Evolutionary conservation across 164 flowering plant species (phyloP).

Genomic region (Macadamia tetraphylla): DNA sequence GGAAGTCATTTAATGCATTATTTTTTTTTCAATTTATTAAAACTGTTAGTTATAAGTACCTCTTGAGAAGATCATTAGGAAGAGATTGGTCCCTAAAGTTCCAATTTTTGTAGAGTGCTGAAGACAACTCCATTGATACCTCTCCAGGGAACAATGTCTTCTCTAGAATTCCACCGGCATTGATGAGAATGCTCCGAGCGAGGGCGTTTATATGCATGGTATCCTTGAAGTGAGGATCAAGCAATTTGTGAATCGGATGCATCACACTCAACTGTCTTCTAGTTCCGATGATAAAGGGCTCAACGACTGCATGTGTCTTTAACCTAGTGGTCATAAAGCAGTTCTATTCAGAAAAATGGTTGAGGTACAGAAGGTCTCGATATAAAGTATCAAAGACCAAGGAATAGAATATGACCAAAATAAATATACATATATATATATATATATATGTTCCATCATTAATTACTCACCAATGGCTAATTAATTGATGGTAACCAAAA

Average conservation of each 20-base stretch:
- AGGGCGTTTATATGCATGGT: slow-evolving; percentile 74
- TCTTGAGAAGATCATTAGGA: slow-evolving; percentile 61
- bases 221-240: slow-evolving; percentile 66
- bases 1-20: too few relatives aligned
- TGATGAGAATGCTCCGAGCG: slow-evolving; percentile 40
- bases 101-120: slow-evolving; percentile 52
- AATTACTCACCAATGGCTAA: slow-evolving; percentile 49
- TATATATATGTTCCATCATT: too few relatives aligned
- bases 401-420: too few relatives aligned
- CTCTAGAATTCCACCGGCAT: slow-evolving; percentile 56
- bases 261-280: slow-evolving; percentile 64
- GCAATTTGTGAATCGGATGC: slow-evolving; percentile 59
- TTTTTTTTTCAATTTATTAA: too few relatives aligned
- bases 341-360: too few relatives aligned
- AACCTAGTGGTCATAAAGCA: slow-evolving; percentile 29
- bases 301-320: slow-evolving; percentile 55
- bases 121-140: slow-evolving; percentile 46
- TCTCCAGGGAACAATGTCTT: slow-evolving; percentile 38
- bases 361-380: too few relatives aligned
- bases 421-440: too few relatives aligned
- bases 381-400: too few relatives aligned
- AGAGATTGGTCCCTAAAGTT: slow-evolving; percentile 56
- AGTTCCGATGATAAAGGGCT: slow-evolving; percentile 68
- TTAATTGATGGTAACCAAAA: slow-evolving; percentile 49
- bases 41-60: slow-evolving; percentile 34